Percentiles rank a stretch among this genome's conserved stretches.
These are phyloP conservation scores for Hypoxylon sp. DNA, from an alignment of 2,329 filamentous ascomycete species.

Conservation along the genomic window DNA sequence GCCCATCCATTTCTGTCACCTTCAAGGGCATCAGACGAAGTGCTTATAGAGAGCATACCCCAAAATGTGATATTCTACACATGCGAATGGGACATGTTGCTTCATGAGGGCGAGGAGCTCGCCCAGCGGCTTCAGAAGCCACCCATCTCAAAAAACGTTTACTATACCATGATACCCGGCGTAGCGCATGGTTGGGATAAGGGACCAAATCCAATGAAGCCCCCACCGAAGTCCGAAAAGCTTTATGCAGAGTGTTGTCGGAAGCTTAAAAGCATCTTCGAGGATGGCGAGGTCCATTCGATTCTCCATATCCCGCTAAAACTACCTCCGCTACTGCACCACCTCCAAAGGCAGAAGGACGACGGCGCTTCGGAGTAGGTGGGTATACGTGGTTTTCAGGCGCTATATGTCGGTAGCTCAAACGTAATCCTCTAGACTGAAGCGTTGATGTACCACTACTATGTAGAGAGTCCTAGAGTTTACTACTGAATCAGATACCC, in stretches of 20 bases:
- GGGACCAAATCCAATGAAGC: slow-evolving; percentile 69
- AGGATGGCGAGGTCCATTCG: slow-evolving; percentile 38
- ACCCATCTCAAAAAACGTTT: slow-evolving; percentile 66
- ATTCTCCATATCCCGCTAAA: slow-evolving; percentile 36
- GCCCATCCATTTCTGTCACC: slow-evolving; percentile 69
- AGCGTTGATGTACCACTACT: neutral
- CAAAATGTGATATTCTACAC: slow-evolving; percentile 69
- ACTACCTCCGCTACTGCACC: slow-evolving; percentile 32
- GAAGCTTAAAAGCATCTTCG: slow-evolving; percentile 61
- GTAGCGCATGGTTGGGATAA: slow-evolving; percentile 77
- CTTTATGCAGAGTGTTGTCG: slow-evolving; percentile 67
- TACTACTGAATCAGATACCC: slow-evolving; percentile 21
- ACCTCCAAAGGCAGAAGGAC: slow-evolving; percentile 25
- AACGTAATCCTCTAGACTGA: neutral
- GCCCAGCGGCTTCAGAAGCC: slow-evolving; percentile 65
- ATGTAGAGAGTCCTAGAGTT: slow-evolving; percentile 10
- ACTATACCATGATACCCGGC: slow-evolving; percentile 68
- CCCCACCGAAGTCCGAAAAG: slow-evolving; percentile 63
- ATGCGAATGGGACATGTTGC: slow-evolving; percentile 76
- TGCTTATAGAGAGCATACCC: slow-evolving; percentile 62
- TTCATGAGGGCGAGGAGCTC: slow-evolving; percentile 71
- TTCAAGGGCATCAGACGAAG: slow-evolving; percentile 65
- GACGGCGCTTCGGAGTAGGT: slow-evolving; percentile 24
- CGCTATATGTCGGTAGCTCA: neutral
- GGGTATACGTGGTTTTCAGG: neutral